These are phyloP conservation scores for Chaetothyriales sp. DNA, from an alignment of 2,329 filamentous ascomycete species.

Conservation along the genomic window DNA sequence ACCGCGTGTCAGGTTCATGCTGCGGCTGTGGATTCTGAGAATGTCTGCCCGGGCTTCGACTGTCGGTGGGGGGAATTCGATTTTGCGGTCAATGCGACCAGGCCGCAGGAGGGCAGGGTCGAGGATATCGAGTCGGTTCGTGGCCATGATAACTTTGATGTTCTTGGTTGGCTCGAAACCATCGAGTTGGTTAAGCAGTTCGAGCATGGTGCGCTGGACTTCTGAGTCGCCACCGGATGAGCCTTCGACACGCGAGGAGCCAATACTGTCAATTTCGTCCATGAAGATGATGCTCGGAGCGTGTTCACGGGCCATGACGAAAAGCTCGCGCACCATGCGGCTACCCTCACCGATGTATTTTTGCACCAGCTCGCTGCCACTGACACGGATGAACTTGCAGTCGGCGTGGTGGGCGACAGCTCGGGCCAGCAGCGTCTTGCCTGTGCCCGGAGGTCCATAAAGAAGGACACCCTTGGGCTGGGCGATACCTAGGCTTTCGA, in stretches of 20 bases:
- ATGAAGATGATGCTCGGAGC: constrained; percentile 99
- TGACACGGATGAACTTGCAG: constrained; percentile 97
- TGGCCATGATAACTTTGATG: constrained; percentile 99
- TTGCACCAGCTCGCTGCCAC: constrained; percentile 88
- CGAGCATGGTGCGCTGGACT: constrained; percentile 96
- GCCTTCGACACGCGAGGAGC: constrained; percentile 89
- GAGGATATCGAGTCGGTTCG: constrained; percentile 91
- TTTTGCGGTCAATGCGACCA: constrained; percentile 96
- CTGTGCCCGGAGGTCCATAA: constrained; percentile 91
- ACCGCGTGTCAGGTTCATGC: constrained; percentile 95
- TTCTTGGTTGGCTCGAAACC: constrained; percentile 99
- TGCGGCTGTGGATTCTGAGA: constrained; percentile 88
- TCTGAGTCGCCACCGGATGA: constrained; percentile 92
- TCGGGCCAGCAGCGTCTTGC: constrained; percentile 87
- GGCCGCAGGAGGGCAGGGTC: constrained; percentile 88
- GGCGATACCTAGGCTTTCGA: constrained; percentile 96
- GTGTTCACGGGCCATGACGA: constrained; percentile 97
- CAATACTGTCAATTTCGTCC: constrained; percentile 99
- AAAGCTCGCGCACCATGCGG: constrained; percentile 95
- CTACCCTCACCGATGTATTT: constrained; percentile 99
- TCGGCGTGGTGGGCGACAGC: constrained; percentile 96
- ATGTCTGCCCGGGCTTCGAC: constrained; percentile 96
- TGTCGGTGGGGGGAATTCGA: constrained; percentile 94
- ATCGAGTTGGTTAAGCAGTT: constrained; percentile 93
- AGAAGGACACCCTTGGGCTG: constrained; percentile 95